Base-by-base conservation (phyloP, 2,329 filamentous ascomycete species). In the Teratosphaeria gauchensis region DNA sequence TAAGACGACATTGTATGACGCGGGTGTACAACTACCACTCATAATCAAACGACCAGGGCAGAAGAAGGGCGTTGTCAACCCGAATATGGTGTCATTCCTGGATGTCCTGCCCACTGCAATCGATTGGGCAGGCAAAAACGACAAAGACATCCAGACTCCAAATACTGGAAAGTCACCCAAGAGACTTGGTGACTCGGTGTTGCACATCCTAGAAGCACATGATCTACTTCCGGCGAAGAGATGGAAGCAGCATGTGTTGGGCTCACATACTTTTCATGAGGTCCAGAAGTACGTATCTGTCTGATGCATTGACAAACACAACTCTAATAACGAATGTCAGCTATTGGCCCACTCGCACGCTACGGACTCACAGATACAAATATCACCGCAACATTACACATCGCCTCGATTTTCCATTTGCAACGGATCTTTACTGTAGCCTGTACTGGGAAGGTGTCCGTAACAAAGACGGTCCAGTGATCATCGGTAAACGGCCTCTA, bases 261-360 rank as follows among this genome's bases (percentile, higher is more conserved):
- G 79, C 16, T 80, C 77, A 0, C 78, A 81, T 64, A 81, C 79
- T 1, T 80, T 80, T 63, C 78, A 81, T 58, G 78, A 81, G 59
- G 68, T 77, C 1, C 74, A 72, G 5, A 79, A 80, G 61, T 42
- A 16, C 14, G 35, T 14, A 12, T 3, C 35, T 16, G 1, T 16
- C 1, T 14, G 35, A 12, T 42, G 12, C n/a, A 12, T n/a, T 16
- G 12, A 16, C n/a, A 14, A 16, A 16, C 4, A 2, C 11, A 12
- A 5, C 5, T n/a, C 35, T 42, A 5, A 42, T 11, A 8, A 5
- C 11, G 4, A 35, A 42, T 16, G 4, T 6, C 3, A 42, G 35
- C 35, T 81, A 80, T 67, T 81, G 74, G 73, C 78, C 79, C 0
- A 81, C 78, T 1, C 72, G 78, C 12, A 76, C 73, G 61, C 67